Base-by-base conservation (phyloP, 768 basidiomycete species). In the Naganishia onofrii region DNA sequence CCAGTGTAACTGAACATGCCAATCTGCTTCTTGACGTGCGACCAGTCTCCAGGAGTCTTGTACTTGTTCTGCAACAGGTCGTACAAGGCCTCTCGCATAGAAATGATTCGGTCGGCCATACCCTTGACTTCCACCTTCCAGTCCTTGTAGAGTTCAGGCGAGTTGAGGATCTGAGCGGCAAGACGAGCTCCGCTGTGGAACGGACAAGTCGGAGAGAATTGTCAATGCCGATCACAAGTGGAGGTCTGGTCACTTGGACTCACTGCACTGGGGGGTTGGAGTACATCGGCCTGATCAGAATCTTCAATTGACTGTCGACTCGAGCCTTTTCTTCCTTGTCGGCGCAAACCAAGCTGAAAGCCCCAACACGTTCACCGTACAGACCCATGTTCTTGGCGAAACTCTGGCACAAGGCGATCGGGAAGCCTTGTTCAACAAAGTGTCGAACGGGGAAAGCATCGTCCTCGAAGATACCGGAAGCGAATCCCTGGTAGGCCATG, bases 361-460 rank as follows among this genome's bases (percentile, higher is more conserved):
- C 90, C n/a, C 96, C 96, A 70, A 93, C 92, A 75, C 96, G 93
- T 83, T 98, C 96, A 70, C 93, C 95, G 80, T 99, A 99, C 51
- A 99, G 86, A 66, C 96, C 96, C 88, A 97, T 95, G 85, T 98
- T 98, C 86, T 99, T 99, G 46, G 96, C 96, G 81, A 96, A 99
- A 44, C 91, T 93, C 81, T 99, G 96, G 73, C 90, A 86, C 29
- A 98, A 86, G 32, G 93, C 90, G 75, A 94, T 82, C 78, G 93
- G 89, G 83, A 96, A 93, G 28, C 92, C 91, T 80, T 92, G 84
- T 23, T 88, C 84, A 66, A 95, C 90, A 80, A 99, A 98, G 83
- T 95, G 88, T 74, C 95, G 90, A 70, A 97, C 88, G 36, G 95
- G 93, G 81, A 92, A 94, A 13, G 95, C 96, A 78, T 99, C 96